phyloP scores from a whole-genome alignment of 441 rosid genomes.

The Erodium moschatum region DNA sequence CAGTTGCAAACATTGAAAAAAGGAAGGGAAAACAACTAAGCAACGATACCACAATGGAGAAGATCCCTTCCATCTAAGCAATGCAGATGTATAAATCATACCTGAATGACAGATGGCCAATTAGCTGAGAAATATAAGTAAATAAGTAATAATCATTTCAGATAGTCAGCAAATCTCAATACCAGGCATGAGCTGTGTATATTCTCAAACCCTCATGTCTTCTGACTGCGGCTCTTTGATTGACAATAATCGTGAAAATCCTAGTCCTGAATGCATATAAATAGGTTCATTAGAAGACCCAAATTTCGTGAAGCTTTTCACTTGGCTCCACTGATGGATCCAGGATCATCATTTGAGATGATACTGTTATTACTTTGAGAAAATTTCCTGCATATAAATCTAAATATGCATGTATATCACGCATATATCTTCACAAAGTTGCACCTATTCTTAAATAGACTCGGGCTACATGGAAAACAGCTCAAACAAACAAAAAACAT shows the following conservation, averaged over 20 bases:
- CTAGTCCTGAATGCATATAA: conserved; percentile 1
- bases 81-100: neutral
- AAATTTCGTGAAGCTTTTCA: neutral
- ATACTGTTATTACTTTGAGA: neutral
- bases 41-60: neutral
- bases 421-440: no score
- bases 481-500: no score
- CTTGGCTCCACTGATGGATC: neutral
- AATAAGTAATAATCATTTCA: neutral
- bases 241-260: neutral
- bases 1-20: neutral
- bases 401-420: no score
- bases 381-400: no score
- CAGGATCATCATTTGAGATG: neutral
- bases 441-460: no score
- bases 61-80: neutral
- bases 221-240: conserved; percentile 3
- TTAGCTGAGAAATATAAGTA: neutral
- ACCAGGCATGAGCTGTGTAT: conserved; percentile 1
- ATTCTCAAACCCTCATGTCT: neutral
- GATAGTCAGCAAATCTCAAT: neutral
- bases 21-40: neutral
- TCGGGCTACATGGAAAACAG: no score
- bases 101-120: neutral
- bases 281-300: neutral